Evolutionary conservation across 2,329 filamentous ascomycete genomes (phyloP), one percentile per base, ranked within the genome.

Genomic region (Grosmannia penicillata): DNA sequence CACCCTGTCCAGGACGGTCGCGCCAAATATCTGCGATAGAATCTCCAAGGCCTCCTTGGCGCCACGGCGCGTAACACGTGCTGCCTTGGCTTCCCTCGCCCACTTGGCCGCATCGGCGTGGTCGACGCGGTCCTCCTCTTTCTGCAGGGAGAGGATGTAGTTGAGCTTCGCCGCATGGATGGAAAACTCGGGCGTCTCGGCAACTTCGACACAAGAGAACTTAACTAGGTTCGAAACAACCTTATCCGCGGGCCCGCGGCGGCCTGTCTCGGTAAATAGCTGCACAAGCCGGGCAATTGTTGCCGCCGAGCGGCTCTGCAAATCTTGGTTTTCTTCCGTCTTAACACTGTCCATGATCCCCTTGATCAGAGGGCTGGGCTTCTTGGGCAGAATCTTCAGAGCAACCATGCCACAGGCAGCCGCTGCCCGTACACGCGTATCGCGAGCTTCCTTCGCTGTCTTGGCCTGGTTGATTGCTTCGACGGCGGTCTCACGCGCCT

Each of bases 311-410:
- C 89, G 81, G 49, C 74, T 75, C 56, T 98, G 91, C 2, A 98
- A 66, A 47, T 91, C 83, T 22, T 80, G 60, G 51, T 93, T 96
- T 50, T 95, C 91, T 54, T 98, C 93, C 27, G 77, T 78, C 60
- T 96, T 98, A 53, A 98, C 74, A 51, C 89, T 96, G 56, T 98
- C 91, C 91, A 98, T 98, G 58, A 98, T 82, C 3, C 78, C 84
- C 60, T 94, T 95, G 61, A 98, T 98, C 11, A 94, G 75, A 15
- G 79, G 74, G 44, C 84, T 86, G 9, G 89, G 86, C 55, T 93
- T 96, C 71, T 94, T 96, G 0, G 93, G 89, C 9, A 95, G 70
- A 23, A 82, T 70, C 41, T 78, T 75, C 61, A 96, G 78, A n/a
- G 86, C 81, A 35, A 98, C 82, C 40, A 96, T 62, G 10, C 87